A percentile compares a stretch with the other conserved stretches of the same genome.
Evolutionary conservation across 1,284 basidiomycete genomes (phyloP).

Genomic region (Trichosporon sp.): DNA sequence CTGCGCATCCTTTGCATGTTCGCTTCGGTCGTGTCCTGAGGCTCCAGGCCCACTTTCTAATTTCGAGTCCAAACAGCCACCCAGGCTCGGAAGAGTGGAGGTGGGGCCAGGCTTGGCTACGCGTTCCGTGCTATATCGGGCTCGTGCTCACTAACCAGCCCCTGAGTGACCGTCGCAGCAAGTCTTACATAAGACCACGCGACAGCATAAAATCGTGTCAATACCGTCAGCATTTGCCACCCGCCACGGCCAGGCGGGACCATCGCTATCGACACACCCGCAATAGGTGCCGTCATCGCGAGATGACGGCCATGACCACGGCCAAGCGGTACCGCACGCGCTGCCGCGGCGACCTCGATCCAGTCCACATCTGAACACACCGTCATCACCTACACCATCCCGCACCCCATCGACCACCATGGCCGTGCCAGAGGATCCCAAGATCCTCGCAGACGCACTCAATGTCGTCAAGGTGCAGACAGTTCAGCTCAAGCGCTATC

Average conservation of each 20-base stretch:
- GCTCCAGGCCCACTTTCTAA: not conserved
- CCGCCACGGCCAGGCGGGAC: not conserved
- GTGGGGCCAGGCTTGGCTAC: conserved; percentile 6
- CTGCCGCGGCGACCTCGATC: conserved; percentile 11
- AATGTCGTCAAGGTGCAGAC: conserved; percentile 85
- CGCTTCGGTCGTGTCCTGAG: not conserved
- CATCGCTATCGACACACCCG: not conserved
- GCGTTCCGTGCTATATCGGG: not conserved
- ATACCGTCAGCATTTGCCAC: not conserved
- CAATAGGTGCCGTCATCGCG: conserved; percentile 18
- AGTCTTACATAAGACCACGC: not conserved
- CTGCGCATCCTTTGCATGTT: not conserved
- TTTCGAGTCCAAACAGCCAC: not conserved
- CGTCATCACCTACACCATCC: conserved; percentile 3
- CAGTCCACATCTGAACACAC: not conserved
- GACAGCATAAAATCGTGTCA: not conserved
- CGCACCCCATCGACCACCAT: conserved; percentile 20
- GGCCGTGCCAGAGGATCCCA: conserved; percentile 46
- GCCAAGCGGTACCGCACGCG: not conserved
- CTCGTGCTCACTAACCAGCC: not conserved
- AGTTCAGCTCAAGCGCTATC: conserved; percentile 87
- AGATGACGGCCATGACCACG: conserved; percentile 9
- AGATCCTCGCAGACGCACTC: conserved; percentile 51
- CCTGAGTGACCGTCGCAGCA: not conserved
- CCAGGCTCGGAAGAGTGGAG: not conserved